phyloP scores from a whole-genome alignment of 2,329 filamentous ascomycete species.

The Calonectria hongkongensis region DNA sequence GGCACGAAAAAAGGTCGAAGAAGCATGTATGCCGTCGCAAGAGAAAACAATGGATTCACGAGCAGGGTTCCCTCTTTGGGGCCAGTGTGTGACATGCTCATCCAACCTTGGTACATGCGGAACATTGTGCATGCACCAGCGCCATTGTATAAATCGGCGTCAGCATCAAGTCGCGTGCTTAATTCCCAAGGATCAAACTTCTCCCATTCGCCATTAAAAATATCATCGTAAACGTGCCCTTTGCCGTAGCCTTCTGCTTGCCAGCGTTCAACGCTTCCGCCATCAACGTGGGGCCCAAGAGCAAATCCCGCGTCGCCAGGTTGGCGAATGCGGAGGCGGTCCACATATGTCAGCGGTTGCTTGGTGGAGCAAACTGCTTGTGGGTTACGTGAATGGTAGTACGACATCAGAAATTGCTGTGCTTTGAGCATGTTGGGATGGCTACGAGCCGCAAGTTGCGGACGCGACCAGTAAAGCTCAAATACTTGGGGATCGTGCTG shows the following conservation, averaged over 20 bases:
- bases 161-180: constrained; percentile 78
- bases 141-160: constrained; percentile 86
- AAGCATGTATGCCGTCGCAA: constrained; percentile 86
- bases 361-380: constrained; percentile 13
- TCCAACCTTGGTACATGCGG: constrained; percentile 92
- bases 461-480: constrained; percentile 27
- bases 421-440: constrained; percentile 39
- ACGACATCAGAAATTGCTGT: constrained; percentile 37
- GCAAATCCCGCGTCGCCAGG: constrained; percentile 83
- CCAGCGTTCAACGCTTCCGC: constrained; percentile 85
- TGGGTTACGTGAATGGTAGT: constrained; percentile 23
- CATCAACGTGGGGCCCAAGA: constrained; percentile 83
- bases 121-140: constrained; percentile 89
- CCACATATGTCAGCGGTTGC: constrained; percentile 80
- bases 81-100: constrained; percentile 82
- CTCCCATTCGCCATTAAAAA: constrained; percentile 87
- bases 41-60: constrained; percentile 85
- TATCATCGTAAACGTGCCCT: constrained; percentile 81
- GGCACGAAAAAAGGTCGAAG: constrained; percentile 88
- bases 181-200: constrained; percentile 89
- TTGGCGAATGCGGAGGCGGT: constrained; percentile 81
- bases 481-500: constrained; percentile 27
- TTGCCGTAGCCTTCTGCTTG: constrained; percentile 80
- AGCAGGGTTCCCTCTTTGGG: constrained; percentile 86
- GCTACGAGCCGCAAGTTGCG: constrained; percentile 34